phyloP scores from a whole-genome alignment of 2,329 filamentous ascomycete species.

The Epichloe aotearoae region DNA sequence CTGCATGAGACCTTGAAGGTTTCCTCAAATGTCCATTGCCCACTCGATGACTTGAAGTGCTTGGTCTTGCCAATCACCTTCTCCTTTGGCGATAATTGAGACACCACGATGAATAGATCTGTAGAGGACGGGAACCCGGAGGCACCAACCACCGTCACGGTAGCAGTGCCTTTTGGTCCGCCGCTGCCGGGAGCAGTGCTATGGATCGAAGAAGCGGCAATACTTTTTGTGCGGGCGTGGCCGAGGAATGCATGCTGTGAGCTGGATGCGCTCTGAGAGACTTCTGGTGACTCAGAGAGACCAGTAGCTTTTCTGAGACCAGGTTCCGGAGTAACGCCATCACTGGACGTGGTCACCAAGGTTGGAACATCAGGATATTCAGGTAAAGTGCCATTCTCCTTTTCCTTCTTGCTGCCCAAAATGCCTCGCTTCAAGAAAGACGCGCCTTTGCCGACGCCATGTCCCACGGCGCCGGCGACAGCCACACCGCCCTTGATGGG shows the following conservation, averaged over 20 bases:
- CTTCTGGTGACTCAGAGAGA: conserved; percentile 20
- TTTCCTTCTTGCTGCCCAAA: conserved; percentile 56
- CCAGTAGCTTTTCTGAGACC: conserved; percentile 30
- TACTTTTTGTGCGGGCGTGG: conserved; percentile 43
- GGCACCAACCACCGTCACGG: conserved; percentile 68
- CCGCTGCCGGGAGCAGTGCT: conserved; percentile 44
- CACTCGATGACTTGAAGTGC: conserved; percentile 61
- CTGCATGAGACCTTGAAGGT: conserved; percentile 66
- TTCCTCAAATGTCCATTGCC: conserved; percentile 59
- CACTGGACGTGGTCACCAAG: conserved; percentile 12
- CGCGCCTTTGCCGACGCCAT: conserved; percentile 76
- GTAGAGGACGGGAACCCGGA: conserved; percentile 62
- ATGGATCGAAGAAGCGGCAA: conserved; percentile 52
- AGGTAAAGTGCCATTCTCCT: conserved; percentile 36
- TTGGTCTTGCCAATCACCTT: conserved; percentile 90
- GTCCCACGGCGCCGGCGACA: conserved; percentile 57
- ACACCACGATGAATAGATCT: conserved; percentile 67
- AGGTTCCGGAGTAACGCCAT: conserved; percentile 22
- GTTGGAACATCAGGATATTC: conserved; percentile 29
- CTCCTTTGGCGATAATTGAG: conserved; percentile 51
- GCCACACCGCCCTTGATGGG: conserved; percentile 88
- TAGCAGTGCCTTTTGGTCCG: conserved; percentile 59
- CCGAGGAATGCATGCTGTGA: conserved; percentile 17
- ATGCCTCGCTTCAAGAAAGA: conserved; percentile 83
- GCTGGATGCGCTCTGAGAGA: conserved; percentile 11